Base-by-base conservation (phyloP, 2,329 filamentous ascomycete species). In the Aspergillus sp. region DNA sequence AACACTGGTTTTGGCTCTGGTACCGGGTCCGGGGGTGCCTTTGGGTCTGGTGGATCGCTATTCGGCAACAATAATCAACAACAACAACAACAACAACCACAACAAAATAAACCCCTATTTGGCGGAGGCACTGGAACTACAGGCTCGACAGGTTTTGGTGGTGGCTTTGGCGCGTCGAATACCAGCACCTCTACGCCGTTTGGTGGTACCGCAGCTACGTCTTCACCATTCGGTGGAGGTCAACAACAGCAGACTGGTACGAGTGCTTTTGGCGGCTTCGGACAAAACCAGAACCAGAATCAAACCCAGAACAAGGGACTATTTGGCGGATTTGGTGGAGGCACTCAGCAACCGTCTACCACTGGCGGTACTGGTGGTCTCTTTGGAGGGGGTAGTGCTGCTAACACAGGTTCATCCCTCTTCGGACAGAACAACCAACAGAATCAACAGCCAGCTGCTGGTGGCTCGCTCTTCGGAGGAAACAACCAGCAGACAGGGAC, bases 261-360 rank as follows among this genome's bases (percentile, higher is more conserved):
- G n/a, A 67, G 71, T 55, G 75, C 68, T 31, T 80, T 82, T 65
- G 78, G 78, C 37, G 67, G 70, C 2, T 79, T 79, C 56, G 77
- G 77, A 19, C 69, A 73, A 45, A 54, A 54, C 14, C 64, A 69
- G n/a, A 65, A 64, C 43, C 73, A 77, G 62, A 72, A 70, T 35
- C 73, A 67, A 49, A 70, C 70, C 37, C 79, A 80, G 58, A 73
- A 66, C 37, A 72, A 72, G 47, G 66, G 67, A 6, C 58, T 74
- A 24, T 75, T 76, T 57, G 66, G 74, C 52, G 68, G 72, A 51
- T 79, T 81, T 56, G 78, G 75, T 33, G 65, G 68, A 21, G 73
- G 75, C 58, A 76, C 72, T 31, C 73, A 78, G 59, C 77, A 80
- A 59, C 75, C 80, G 55, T 65, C 74, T 50, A 65, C 65, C n/a